Base-by-base conservation (phyloP, 2,329 filamentous ascomycete species). In the Exophiala alcalophila region DNA sequence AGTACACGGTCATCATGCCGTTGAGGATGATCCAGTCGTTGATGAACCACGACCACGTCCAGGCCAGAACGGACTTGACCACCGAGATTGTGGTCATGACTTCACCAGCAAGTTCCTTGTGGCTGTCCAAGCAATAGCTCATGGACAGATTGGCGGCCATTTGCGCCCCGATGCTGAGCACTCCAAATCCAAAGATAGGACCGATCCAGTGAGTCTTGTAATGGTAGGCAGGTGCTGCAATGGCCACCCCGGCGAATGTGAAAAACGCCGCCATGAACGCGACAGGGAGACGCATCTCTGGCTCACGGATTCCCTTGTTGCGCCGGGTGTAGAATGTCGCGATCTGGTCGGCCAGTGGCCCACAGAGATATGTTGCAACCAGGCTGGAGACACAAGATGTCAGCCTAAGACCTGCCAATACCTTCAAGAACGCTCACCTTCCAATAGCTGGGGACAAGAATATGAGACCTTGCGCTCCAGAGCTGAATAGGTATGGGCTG, bases 221-320 rank as follows among this genome's bases (percentile, higher is more conserved):
- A 55, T 78, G 61, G 59, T 70, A 76, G 12, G 76, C 77, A 38
- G 71, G 64, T 0, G 67, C 69, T 1, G 74, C 69, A 21, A 78
- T 60, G 20, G 79, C 70, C 52, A 78, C 79, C 3, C 76, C 76
- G 65, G 78, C 56, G n/a, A 74, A 68, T 65, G 73, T 74, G 44
- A 78, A 68, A 14, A 72, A 50, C 1, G 78, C 67, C 50, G 77
- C 80, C 1, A 76, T 75, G 10, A 78, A 72, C 67, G 75, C 66
- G 1, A 74, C 69, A 0, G 71, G 71, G 31, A 80, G 51, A 25
- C 76, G 65, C 75, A 80, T 78, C 56, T 79, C 75, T 0, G 75
- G 70, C 58, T 80, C 77, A 34, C 76, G 64, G 36, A 80, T 69
- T 4, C 76, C 76, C 1, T 65, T 57, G 44, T 80, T 80, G 49